These are phyloP conservation scores for Trichoderma guizhouense DNA, from an alignment of 2,329 filamentous ascomycete species.

Conservation along the genomic window DNA sequence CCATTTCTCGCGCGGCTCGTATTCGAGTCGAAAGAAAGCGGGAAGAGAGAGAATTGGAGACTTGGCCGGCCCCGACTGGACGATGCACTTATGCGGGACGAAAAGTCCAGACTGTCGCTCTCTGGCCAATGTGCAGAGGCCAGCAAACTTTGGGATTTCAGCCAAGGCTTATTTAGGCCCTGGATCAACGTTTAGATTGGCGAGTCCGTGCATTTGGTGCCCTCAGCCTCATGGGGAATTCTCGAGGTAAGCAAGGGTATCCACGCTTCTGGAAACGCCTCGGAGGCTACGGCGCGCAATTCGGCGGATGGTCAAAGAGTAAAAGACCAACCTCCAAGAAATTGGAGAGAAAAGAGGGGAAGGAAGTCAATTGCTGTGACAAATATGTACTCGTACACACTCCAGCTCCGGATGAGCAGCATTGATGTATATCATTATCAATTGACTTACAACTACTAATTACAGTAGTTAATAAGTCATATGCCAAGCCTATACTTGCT, in stretches of 20 bases:
- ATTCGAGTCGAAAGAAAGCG: background rate
- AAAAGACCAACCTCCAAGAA: background rate
- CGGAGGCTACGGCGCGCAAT: background rate
- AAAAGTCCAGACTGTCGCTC: background rate
- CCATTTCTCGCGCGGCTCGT: background rate
- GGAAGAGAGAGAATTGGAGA: background rate
- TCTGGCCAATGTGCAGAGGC: background rate
- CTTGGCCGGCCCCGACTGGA: background rate
- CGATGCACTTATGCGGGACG: background rate
- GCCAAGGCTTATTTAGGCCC: conserved; percentile 8
- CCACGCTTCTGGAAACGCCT: conserved; percentile 8
- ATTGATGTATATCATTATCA: background rate
- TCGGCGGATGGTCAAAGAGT: background rate
- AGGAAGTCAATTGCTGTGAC: background rate
- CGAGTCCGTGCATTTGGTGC: background rate
- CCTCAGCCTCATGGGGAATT: conserved; percentile 8
- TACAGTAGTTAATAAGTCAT: background rate
- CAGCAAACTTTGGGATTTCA: background rate
- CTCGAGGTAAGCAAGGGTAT: conserved; percentile 8
- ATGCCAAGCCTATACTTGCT: background rate
- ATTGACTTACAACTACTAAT: background rate
- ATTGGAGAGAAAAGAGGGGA: background rate
- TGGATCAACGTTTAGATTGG: conserved; percentile 13
- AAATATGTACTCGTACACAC: background rate
- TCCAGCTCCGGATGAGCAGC: background rate